These are phyloP conservation scores for Silene latifolia DNA, from an alignment of 148 eudicot species.

Conservation along the genomic window DNA sequence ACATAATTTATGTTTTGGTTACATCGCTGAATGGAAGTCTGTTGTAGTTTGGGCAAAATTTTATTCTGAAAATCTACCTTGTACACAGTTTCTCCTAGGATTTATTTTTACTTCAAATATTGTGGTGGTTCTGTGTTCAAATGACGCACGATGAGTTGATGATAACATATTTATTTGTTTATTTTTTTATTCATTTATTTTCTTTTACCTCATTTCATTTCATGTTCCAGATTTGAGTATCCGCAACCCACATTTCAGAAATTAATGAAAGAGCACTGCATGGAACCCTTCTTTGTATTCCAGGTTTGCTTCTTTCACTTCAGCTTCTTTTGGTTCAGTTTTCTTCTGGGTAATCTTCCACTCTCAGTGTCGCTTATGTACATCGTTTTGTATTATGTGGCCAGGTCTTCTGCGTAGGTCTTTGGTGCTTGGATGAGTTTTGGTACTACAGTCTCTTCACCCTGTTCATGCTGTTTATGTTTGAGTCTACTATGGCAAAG, in stretches of 20 bases:
- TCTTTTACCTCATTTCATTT: slow-evolving; percentile 13
- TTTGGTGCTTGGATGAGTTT: slow-evolving; percentile 97
- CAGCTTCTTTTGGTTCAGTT: background rate
- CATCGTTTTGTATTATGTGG: slow-evolving; percentile 11
- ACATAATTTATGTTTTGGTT: background rate
- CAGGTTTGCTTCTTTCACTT: slow-evolving; percentile 56
- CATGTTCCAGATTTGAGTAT: slow-evolving; percentile 74
- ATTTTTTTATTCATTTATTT: background rate
- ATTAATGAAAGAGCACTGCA: slow-evolving; percentile 93
- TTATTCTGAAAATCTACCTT: background rate
- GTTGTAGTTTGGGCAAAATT: background rate
- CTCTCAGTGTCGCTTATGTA: slow-evolving; percentile 1
- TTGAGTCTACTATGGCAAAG: slow-evolving; percentile 99
- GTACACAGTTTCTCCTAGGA: background rate
- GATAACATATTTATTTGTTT: background rate
- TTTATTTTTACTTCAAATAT: background rate
- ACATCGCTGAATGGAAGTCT: background rate
- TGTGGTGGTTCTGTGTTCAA: background rate
- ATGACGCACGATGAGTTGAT: too few relatives aligned
- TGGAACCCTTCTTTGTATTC: slow-evolving; percentile 99
- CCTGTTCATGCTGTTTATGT: slow-evolving; percentile 88
- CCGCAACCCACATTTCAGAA: slow-evolving; percentile 99
- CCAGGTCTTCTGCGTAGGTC: slow-evolving; percentile 96
- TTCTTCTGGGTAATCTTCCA: background rate
- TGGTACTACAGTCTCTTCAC: slow-evolving; percentile 99